phyloP scores from a whole-genome alignment of 106 monocot species.

The Narthecium ossifragum region DNA sequence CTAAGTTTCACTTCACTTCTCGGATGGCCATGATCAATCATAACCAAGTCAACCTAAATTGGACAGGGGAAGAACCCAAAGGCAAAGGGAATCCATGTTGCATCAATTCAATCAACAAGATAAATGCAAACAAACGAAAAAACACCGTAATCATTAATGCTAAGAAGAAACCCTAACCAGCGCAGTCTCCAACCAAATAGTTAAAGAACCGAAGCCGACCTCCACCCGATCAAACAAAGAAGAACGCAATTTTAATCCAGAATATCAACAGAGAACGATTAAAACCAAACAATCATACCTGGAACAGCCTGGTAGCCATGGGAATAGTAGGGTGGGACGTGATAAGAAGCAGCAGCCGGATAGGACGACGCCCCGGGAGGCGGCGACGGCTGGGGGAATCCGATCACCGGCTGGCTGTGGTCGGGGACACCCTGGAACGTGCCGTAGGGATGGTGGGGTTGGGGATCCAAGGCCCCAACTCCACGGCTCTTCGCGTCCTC shows the following conservation, averaged over 20 bases:
- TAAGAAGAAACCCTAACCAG: background rate
- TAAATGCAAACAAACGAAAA: no score
- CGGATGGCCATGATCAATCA: no score
- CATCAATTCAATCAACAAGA: no score
- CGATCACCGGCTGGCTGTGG: slow-evolving; percentile 9
- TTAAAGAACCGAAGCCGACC: background rate
- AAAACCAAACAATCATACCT: background rate
- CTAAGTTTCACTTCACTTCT: no score
- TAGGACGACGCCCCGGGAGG: background rate
- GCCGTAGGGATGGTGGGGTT: background rate
- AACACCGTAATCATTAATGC: no score
- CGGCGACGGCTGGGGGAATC: slow-evolving; percentile 10
- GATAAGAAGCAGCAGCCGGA: background rate
- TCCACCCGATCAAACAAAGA: background rate
- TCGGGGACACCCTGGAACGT: slow-evolving; percentile 10
- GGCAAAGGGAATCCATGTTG: no score
- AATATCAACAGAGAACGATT: background rate
- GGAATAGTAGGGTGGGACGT: slow-evolving; percentile 6
- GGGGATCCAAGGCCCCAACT: background rate
- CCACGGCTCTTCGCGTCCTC: slow-evolving; percentile 7
- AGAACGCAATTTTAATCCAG: background rate
- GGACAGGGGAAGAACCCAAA: no score
- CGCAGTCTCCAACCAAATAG: background rate
- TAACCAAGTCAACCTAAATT: no score
- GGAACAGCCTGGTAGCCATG: slow-evolving; percentile 14